Percentiles rank a stretch among this genome's conserved stretches.
Evolutionary conservation across 2,329 filamentous ascomycete species (phyloP).

Genomic region (Dryadomyces quercus-mongolicae): DNA sequence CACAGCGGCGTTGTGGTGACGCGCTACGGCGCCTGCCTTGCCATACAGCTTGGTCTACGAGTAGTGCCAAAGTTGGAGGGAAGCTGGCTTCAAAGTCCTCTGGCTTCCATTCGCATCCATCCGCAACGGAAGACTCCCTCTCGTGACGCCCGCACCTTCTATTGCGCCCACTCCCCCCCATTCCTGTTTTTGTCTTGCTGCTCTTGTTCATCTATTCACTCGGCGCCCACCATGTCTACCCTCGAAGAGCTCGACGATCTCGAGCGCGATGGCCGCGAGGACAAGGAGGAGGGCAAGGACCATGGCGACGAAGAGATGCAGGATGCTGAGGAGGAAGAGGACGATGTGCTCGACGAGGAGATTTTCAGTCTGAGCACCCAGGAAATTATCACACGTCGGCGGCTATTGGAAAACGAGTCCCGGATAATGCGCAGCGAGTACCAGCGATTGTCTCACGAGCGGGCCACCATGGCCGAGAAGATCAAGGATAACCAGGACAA

Average conservation of each 20-base stretch:
- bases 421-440: constrained; percentile 98
- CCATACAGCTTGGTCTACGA: background rate
- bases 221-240: constrained; percentile 57
- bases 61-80: background rate
- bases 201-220: background rate
- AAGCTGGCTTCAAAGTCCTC: background rate
- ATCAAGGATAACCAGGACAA: constrained; percentile 99
- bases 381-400: constrained; percentile 84
- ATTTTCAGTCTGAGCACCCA: constrained; percentile 86
- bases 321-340: constrained; percentile 62
- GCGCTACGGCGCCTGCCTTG: constrained; percentile 8
- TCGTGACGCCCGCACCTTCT: no score
- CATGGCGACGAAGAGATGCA: constrained; percentile 53
- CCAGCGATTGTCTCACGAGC: constrained; percentile 88
- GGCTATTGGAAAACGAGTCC: constrained; percentile 92
- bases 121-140: no score
- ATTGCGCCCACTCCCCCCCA: background rate
- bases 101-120: background rate
- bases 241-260: constrained; percentile 87
- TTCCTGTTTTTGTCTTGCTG: background rate
- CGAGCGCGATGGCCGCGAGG: constrained; percentile 67
- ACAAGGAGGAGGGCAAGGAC: constrained; percentile 27
- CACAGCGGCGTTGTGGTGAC: constrained; percentile 2
- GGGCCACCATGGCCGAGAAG: constrained; percentile 91
- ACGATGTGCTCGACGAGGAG: constrained; percentile 82